Base-by-base conservation (phyloP, 2,329 filamentous ascomycete species). In the Aspergillus piperis region DNA sequence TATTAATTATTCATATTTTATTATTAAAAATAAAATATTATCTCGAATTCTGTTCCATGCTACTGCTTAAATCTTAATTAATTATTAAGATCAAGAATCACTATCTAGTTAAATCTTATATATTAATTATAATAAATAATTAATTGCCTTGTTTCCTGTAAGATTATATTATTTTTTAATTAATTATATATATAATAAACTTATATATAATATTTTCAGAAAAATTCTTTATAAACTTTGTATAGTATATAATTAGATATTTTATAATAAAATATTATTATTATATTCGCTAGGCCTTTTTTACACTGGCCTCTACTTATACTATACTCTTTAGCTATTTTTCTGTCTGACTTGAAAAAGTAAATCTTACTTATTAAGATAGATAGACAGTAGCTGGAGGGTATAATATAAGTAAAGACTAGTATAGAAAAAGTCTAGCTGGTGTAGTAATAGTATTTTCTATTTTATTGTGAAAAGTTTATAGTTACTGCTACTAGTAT, bases 161-260 rank as follows among this genome's bases (percentile, higher is more conserved):
- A 19, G 25, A 27, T 41, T 41, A 30, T 44, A 54, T 39, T 54
- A 38, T 38, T 38, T 15, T 36, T 54, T 54, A 59, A n/a, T 54
- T 51, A 32, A 27, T 41, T 36, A 30, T 56, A 30, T 47, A 49
- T n/a, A 56, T 8, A 47, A 58, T 54, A 58, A 13, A 27, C 15
- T 54, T 51, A 32, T 58, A 39, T 54, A 38, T 11, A 39, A 38
- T 38, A 39, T 54, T 25, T 39, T 38, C 21, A 32, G 17, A 10
- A 38, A 38, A 5, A 38, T 8, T 15, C 13, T 38, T 15, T 38
- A 38, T 38, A 38, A 36, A 4, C 3, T 5, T 5, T 36, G 13
- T 36, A n/a, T 17, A 27, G 8, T 19, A 42, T 42, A 10, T 17
- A 42, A 19, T 42, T 42, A 42, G n/a, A 17, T 17, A 42, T 17